Percentiles rank a stretch among this genome's conserved stretches.
These are phyloP conservation scores for Neonothopanus nambi DNA, from an alignment of 1,284 basidiomycete genomes.

Conservation along the genomic window DNA sequence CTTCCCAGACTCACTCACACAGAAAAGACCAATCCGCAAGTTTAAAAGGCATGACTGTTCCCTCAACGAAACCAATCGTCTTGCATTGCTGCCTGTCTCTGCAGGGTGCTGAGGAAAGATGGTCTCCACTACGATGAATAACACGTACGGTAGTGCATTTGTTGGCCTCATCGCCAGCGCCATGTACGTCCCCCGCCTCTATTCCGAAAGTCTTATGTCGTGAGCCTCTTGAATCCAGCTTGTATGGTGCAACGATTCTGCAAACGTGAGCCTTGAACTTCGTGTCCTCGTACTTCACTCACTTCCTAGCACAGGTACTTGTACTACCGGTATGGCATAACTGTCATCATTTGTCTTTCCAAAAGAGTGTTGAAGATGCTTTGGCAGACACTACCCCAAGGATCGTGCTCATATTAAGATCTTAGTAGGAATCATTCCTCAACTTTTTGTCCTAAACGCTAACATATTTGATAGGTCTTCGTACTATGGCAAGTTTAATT, in stretches of 20 bases:
- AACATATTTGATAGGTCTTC: slow-evolving; percentile 27
- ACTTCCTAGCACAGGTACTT: slow-evolving; percentile 28
- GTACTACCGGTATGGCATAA: slow-evolving; percentile 32
- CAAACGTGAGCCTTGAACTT: slow-evolving; percentile 31
- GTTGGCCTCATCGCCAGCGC: slow-evolving; percentile 38
- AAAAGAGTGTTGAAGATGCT: neutral
- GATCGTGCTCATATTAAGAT: slow-evolving; percentile 31
- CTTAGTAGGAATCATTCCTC: slow-evolving; percentile 23
- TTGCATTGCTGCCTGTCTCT: slow-evolving; percentile 1
- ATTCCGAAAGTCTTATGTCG: neutral
- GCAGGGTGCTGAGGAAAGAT: neutral
- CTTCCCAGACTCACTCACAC: neutral
- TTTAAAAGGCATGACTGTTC: neutral
- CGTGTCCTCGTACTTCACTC: neutral
- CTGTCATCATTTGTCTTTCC: neutral
- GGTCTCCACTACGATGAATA: slow-evolving; percentile 12
- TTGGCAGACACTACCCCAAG: slow-evolving; percentile 33
- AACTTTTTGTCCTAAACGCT: neutral
- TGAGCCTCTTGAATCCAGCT: neutral
- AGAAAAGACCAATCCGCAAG: too few species aligned
- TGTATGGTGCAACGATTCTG: slow-evolving; percentile 39
- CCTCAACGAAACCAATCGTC: neutral
- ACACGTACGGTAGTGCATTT: slow-evolving; percentile 38
- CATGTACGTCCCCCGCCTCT: slow-evolving; percentile 27
- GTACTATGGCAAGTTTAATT: slow-evolving; percentile 29